phyloP scores from a whole-genome alignment of 768 basidiomycete species.

The Naematelia aurantialba region DNA sequence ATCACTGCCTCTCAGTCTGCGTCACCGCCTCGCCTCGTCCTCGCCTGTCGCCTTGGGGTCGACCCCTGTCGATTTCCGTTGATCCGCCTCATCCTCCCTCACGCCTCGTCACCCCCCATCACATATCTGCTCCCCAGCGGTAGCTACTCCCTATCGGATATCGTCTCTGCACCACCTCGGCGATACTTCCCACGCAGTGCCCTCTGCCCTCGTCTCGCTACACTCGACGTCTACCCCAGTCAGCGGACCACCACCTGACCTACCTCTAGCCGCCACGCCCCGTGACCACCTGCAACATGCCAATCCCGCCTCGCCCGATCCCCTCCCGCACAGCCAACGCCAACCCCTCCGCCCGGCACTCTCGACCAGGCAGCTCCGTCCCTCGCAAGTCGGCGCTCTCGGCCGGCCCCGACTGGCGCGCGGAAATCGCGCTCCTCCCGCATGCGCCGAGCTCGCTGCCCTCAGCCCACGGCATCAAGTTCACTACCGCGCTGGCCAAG shows the following conservation, averaged over 20 bases:
- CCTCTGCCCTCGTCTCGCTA: no score
- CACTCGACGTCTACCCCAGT: no score
- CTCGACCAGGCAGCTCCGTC: conserved; percentile 25
- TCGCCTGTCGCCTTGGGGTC: neutral
- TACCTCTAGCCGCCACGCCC: no score
- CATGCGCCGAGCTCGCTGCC: conserved; percentile 13
- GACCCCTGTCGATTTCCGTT: no score
- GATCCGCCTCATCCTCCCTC: conserved; percentile 16
- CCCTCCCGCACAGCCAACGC: conserved; percentile 17
- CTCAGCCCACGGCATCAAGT: conserved; percentile 5
- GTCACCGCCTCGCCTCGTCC: conserved; percentile 1
- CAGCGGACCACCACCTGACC: no score
- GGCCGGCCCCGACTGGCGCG: conserved; percentile 27
- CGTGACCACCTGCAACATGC: no score
- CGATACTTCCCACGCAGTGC: no score
- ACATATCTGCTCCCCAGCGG: neutral
- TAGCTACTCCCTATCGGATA: no score
- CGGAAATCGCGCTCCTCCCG: conserved; percentile 27
- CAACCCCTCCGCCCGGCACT: conserved; percentile 20
- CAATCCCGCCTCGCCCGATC: conserved; percentile 39
- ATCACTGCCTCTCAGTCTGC: no score
- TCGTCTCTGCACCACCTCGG: no score
- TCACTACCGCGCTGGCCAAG: neutral
- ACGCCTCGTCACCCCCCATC: neutral
- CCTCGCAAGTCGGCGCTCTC: conserved; percentile 5